These are phyloP conservation scores for Platanus orientalis DNA, from an alignment of 164 flowering plant species.

Conservation along the genomic window DNA sequence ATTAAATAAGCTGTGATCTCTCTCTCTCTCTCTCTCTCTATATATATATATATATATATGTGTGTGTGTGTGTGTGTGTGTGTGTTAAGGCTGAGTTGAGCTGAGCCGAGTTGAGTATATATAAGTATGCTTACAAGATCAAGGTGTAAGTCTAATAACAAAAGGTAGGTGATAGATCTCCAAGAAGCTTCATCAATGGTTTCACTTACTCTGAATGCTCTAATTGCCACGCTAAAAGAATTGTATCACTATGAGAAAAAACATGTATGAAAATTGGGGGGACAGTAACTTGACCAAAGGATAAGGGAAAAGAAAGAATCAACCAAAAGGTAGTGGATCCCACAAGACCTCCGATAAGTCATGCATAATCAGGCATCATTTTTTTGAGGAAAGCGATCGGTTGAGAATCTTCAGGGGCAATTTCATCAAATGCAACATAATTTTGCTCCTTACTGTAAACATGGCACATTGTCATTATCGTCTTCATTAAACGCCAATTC, in stretches of 20 bases:
- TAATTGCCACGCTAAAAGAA: neutral
- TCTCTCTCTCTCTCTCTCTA: too few relatives aligned
- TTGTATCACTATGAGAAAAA: neutral
- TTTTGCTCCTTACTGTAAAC: slow-evolving; percentile 65
- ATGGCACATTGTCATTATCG: slow-evolving; percentile 85
- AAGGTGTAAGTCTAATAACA: too few relatives aligned
- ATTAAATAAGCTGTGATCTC: too few relatives aligned
- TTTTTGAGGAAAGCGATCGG: slow-evolving; percentile 70
- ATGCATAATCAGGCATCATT: slow-evolving; percentile 82
- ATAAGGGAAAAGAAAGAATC: neutral
- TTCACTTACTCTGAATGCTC: neutral
- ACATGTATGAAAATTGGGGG: too few relatives aligned
- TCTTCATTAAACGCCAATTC: slow-evolving; percentile 99
- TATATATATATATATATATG: too few relatives aligned
- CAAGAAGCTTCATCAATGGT: too few relatives aligned
- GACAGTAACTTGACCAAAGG: neutral
- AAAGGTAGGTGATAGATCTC: too few relatives aligned
- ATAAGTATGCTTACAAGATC: too few relatives aligned
- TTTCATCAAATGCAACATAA: slow-evolving; percentile 54
- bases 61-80: too few relatives aligned
- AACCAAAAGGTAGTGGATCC: neutral
- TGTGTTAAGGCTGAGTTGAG: too few relatives aligned
- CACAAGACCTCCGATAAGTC: slow-evolving; percentile 19
- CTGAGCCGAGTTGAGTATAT: too few relatives aligned
- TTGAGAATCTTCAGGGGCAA: slow-evolving; percentile 66